Evolutionary conservation across 192 early-diverging fungal genomes (phyloP), one percentile per base, ranked within the genome.

Genomic region (Coemansia reversa): DNA sequence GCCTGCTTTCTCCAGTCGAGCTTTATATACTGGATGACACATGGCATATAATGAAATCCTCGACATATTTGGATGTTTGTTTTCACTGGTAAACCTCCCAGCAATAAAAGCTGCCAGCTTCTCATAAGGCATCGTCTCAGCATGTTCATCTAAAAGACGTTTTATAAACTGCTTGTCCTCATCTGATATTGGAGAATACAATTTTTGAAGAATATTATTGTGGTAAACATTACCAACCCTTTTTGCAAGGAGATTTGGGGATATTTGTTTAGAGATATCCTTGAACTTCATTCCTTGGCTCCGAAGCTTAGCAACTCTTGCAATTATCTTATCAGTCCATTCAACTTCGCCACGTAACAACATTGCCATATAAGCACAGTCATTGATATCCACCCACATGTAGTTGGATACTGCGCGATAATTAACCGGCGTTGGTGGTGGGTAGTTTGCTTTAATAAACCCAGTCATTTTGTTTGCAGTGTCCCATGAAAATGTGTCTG

Each of bases 331-430:
- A 4, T 33, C 18, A 0, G 67, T 69, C 67, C 67, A 62, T 7
- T 42, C 19, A 12, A 69, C 35, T 4, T 56, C 27, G 8, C 67
- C 67, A 2, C 19, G 7, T n/a, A 63, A 20, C 54, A 63, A 3
- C 24, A 28, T 49, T 19, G 32, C 18, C 55, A 69, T 62, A 22
- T 20, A 28, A 20, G 53, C 29, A 30, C 67, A 63, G 67, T 69
- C 67, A 4, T 58, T 30, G 4, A 27, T 30, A 12, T 56, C 25
- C 7, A 58, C 56, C 67, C 67, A 69, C 67, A 69, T 47, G 23
- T 63, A 69, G 52, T 69, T 69, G 1, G 67, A 69, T 24, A 69
- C 60, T 1, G 67, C 60, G 9, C 25, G n/a, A 28, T 49, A 62
- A 47, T 62, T 69, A 7, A 39, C 42, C 2, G 54, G 39, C 11